These are phyloP conservation scores for Salvia hispanica DNA, from an alignment of 257 asterid species.

Conservation along the genomic window DNA sequence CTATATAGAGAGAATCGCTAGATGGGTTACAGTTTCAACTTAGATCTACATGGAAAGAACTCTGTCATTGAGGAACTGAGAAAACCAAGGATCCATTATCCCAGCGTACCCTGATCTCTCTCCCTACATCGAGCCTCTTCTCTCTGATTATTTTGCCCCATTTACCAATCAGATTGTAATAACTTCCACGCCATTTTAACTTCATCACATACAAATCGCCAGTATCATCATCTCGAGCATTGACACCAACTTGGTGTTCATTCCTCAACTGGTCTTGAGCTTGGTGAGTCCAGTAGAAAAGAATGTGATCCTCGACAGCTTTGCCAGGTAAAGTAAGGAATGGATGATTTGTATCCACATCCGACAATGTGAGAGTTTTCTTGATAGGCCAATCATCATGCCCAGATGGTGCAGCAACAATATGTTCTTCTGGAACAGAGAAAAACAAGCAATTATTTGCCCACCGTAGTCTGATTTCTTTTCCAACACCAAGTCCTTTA, in stretches of 20 bases:
- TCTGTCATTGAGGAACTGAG: slow-evolving; percentile 48
- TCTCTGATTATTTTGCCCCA: slow-evolving; percentile 60
- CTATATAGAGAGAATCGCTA: background rate
- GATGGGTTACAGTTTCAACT: slow-evolving; percentile 36
- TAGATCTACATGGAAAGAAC: slow-evolving; percentile 31
- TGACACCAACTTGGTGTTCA: slow-evolving; percentile 45
- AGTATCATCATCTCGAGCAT: slow-evolving; percentile 53
- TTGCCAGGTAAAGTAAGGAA: slow-evolving; percentile 56
- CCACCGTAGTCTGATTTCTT: slow-evolving; percentile 55
- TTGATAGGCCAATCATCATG: slow-evolving; percentile 51
- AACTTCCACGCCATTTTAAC: too few relatives aligned
- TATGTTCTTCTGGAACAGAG: slow-evolving; percentile 43
- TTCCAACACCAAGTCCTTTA: slow-evolving; percentile 51
- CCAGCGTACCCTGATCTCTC: slow-evolving; percentile 58
- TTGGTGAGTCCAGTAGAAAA: slow-evolving; percentile 50
- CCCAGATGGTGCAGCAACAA: slow-evolving; percentile 31
- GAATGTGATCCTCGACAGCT: slow-evolving; percentile 57
- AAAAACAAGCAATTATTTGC: slow-evolving; percentile 45
- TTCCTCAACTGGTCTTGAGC: slow-evolving; percentile 53
- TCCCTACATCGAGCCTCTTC: slow-evolving; percentile 49
- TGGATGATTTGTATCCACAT: slow-evolving; percentile 56
- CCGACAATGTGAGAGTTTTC: slow-evolving; percentile 55
- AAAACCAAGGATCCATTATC: slow-evolving; percentile 51
- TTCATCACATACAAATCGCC: slow-evolving; percentile 33
- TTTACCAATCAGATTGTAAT: background rate